phyloP scores from a whole-genome alignment of 2,329 filamentous ascomycete genomes.

The Macrophomina phaseolina region DNA sequence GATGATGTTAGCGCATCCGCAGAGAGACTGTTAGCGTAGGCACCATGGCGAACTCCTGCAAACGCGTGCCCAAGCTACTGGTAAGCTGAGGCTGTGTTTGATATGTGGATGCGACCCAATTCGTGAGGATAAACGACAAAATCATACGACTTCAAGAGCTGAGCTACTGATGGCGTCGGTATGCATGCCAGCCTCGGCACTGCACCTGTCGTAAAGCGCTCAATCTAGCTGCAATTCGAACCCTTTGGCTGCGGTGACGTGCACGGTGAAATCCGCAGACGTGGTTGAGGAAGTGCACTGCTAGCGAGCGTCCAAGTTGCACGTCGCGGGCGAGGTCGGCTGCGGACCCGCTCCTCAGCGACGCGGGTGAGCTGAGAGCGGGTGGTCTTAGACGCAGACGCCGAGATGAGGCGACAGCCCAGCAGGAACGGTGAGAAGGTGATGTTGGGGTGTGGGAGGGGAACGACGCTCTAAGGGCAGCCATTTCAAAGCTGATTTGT shows the following conservation, averaged over 20 bases:
- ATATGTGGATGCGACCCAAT: not conserved
- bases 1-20: not conserved
- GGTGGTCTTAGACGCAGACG: not conserved
- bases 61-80: not conserved
- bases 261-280: not conserved
- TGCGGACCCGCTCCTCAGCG: not conserved
- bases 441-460: not conserved
- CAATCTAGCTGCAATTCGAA: not conserved
- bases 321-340: not conserved
- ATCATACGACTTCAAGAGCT: constrained; percentile 6
- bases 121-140: not conserved
- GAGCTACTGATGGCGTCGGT: not conserved
- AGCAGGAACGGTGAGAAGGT: not conserved
- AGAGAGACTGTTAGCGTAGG: not conserved
- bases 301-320: too few species aligned
- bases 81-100: not conserved
- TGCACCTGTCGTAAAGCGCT: not conserved
- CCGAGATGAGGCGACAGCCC: not conserved
- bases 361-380: not conserved
- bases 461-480: constrained; percentile 6
- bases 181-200: constrained; percentile 4
- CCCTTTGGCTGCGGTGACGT: not conserved
- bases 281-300: not conserved
- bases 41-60: not conserved
- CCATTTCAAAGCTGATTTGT: constrained; percentile 25